These are phyloP conservation scores for Deuterostichococcus epilithicus DNA, from an alignment of 139 green algal species.

Conservation along the genomic window DNA sequence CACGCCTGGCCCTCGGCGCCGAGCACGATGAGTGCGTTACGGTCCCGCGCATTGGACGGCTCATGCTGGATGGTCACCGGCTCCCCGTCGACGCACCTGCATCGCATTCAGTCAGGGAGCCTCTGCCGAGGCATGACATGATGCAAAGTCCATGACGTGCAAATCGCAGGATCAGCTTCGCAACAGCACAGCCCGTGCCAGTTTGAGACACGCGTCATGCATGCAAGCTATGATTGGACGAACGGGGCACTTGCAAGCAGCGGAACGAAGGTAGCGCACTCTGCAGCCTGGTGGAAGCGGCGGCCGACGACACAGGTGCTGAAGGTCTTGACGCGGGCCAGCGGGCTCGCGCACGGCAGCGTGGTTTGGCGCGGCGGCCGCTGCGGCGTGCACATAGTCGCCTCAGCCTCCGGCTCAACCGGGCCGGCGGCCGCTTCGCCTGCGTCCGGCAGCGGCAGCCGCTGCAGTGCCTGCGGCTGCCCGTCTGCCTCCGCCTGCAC, in stretches of 20 bases:
- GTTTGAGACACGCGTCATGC: too few relatives aligned
- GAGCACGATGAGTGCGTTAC: constrained; percentile 34
- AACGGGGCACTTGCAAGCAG: too few relatives aligned
- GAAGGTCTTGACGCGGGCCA: background rate
- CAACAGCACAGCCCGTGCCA: too few relatives aligned
- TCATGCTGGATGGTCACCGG: constrained; percentile 13
- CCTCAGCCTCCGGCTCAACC: background rate
- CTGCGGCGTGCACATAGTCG: background rate
- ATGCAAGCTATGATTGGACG: too few relatives aligned
- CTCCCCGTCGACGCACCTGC: background rate
- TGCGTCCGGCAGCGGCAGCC: too few relatives aligned
- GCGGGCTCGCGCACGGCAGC: background rate
- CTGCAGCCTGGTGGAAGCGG: background rate
- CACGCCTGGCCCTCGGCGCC: background rate
- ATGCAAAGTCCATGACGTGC: background rate
- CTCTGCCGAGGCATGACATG: too few relatives aligned
- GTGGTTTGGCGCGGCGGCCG: background rate
- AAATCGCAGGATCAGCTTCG: too few relatives aligned
- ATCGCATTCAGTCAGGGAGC: too few relatives aligned
- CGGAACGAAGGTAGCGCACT: background rate
- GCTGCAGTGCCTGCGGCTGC: too few relatives aligned
- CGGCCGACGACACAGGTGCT: background rate
- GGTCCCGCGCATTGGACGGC: constrained; percentile 21
- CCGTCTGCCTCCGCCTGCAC: background rate
- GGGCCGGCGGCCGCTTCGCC: too few relatives aligned